phyloP scores from a whole-genome alignment of 345 rosid species.

The Diplotaxis tenuifolia region DNA sequence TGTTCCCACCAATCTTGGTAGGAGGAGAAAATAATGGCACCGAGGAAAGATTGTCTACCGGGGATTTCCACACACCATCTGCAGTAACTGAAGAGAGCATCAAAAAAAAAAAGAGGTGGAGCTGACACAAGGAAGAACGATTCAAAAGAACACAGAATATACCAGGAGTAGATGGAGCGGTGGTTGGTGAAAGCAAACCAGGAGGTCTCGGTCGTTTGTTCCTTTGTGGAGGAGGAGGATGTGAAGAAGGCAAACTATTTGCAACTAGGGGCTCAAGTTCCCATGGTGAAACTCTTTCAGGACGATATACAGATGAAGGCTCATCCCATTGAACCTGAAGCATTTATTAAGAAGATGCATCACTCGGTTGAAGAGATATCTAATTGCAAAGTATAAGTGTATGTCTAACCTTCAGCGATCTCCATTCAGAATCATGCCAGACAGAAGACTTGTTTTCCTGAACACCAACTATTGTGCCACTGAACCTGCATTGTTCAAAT shows the following conservation, averaged over 20 bases:
- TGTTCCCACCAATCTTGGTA: slow-evolving; percentile 51
- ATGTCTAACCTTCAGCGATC: slow-evolving; percentile 79
- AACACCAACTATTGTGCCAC: slow-evolving; percentile 96
- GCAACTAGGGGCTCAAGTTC: slow-evolving; percentile 93
- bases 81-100: slow-evolving; percentile 32
- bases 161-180: slow-evolving; percentile 65
- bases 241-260: slow-evolving; percentile 44
- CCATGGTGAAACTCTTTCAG: slow-evolving; percentile 93
- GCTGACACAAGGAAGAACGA: slow-evolving; percentile 5
- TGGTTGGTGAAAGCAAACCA: slow-evolving; percentile 59
- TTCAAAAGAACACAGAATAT: slow-evolving; percentile 28
- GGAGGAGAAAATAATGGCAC: slow-evolving; percentile 55
- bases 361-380: neutral
- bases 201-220: slow-evolving; percentile 77
- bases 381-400: slow-evolving; percentile 12
- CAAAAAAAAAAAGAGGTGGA: slow-evolving; percentile 2
- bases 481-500: slow-evolving; percentile 57
- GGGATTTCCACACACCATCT: slow-evolving; percentile 75
- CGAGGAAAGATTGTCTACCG: slow-evolving; percentile 53
- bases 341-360: slow-evolving; percentile 24
- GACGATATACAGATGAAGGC: slow-evolving; percentile 76
- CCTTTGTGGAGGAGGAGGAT: slow-evolving; percentile 69
- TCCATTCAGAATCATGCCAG: slow-evolving; percentile 97
- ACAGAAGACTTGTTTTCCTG: slow-evolving; percentile 65
- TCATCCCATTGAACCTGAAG: slow-evolving; percentile 92